Evolutionary conservation across 1,284 basidiomycete genomes (phyloP), one percentile per base, ranked within the genome.

Genomic region (Puccinia horiana): DNA sequence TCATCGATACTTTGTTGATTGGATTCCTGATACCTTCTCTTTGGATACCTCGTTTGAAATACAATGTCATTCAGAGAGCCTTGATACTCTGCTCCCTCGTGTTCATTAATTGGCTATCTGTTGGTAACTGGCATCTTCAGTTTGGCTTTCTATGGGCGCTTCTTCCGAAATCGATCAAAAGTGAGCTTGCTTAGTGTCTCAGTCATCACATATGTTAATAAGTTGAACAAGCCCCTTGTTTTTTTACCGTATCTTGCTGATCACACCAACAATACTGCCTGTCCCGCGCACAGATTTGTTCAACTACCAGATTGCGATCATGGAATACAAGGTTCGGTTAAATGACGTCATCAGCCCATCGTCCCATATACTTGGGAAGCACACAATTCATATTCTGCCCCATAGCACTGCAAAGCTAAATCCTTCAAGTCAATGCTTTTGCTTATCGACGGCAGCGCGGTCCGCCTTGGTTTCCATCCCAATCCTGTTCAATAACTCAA

Each of bases 371-470:
- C 63, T 84, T 14, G 84, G 84, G n/a, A 78, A 83, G 37, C 81
- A 83, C 70, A 84, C 84, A 18, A 81, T 84, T 52, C 84, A 84
- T 44, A 83, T 84, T 47, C 76, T 84, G 32, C 84, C 84, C 8
- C 83, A 84, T 61, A 78, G 83, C 8, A 84, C 84, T 18, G 84
- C 84, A 1, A 80, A 82, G 47, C 69, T 84, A 1, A 73, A 73
- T 63, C 83, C 81, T 73, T 42, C 70, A 72, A 58, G 67, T 32
- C 42, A 82, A 78, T 69, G 73, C 79, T 82, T 82, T 69, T 79
- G 77, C 78, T 29, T 83, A 56, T 81, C 82, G 61, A 32, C 72
- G 40, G 67, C 73, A 56, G 16, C 61, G 67, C 37, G 42, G n/a
- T 69, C 76, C 12, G 80, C 61, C 56, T 49, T 78, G 26, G 79